Conservation (phyloP, 495 filamentous ascomycete species). For the Lasiosphaeriaceae sp. region DNA sequence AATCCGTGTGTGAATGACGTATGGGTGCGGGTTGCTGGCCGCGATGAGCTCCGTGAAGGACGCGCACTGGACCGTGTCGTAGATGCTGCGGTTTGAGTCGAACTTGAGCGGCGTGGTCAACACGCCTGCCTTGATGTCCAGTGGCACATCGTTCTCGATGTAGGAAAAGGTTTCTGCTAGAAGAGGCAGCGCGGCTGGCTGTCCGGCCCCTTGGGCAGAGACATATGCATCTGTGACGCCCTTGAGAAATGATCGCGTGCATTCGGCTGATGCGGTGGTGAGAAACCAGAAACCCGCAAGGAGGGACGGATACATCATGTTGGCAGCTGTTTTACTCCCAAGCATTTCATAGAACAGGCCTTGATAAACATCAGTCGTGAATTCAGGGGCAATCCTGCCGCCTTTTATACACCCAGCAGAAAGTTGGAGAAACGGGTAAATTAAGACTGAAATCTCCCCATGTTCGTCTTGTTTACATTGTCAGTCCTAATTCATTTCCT, state of each 20-base stretch:
- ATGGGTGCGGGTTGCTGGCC: constrained; percentile 29
- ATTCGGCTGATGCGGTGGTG: constrained; percentile 6
- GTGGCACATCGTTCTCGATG: constrained; percentile 26
- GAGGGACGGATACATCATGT: too few relatives aligned
- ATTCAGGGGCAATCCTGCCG: too few relatives aligned
- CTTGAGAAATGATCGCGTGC: constrained; percentile 12
- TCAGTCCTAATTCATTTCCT: too few relatives aligned
- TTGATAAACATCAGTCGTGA: too few relatives aligned
- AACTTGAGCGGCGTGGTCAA: constrained; percentile 34
- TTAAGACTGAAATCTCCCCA: too few relatives aligned
- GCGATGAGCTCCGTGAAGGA: constrained; percentile 39
- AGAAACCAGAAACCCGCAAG: background rate
- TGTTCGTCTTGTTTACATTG: too few relatives aligned
- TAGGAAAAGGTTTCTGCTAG: constrained; percentile 12
- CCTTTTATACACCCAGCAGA: too few relatives aligned
- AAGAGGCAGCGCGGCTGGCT: constrained; percentile 8
- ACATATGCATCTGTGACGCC: constrained; percentile 12
- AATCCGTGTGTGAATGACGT: constrained; percentile 35
- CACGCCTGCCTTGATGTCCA: constrained; percentile 24
- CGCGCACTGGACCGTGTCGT: constrained; percentile 39
- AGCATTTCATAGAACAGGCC: too few relatives aligned
- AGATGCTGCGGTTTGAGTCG: constrained; percentile 33
- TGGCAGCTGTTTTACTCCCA: too few relatives aligned
- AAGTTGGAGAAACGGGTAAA: too few relatives aligned
- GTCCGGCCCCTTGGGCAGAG: constrained; percentile 1